A percentile compares a stretch with the other conserved stretches of the same genome.
Evolutionary conservation across 2,329 filamentous ascomycete species (phyloP).

Genomic region (Arthrobotrys iridis): DNA sequence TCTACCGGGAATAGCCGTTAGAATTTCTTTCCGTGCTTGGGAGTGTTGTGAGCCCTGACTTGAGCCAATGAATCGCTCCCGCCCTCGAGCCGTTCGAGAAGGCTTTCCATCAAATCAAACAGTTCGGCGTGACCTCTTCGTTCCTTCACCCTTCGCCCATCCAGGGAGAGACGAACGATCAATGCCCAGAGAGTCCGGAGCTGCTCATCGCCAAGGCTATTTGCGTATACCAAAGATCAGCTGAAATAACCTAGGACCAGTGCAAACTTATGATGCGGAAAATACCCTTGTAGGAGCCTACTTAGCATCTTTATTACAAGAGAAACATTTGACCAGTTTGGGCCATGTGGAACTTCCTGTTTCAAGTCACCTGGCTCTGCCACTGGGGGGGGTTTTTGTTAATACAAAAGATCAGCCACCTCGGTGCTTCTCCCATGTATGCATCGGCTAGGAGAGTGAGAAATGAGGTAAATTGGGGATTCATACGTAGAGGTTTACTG

Average conservation of each 20-base stretch:
- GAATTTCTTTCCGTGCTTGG: not conserved
- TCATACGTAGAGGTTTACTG: conserved; percentile 9
- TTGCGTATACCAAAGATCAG: not conserved
- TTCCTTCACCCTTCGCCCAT: conserved; percentile 17
- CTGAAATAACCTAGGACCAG: not conserved
- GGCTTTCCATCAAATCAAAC: conserved; percentile 4
- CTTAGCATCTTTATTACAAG: conserved; percentile 23
- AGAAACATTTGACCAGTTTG: conserved; percentile 35
- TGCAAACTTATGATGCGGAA: not conserved
- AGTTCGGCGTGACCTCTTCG: conserved; percentile 23
- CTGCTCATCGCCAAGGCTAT: conserved; percentile 6
- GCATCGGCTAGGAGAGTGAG: too few species aligned
- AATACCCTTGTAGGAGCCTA: conserved; percentile 15
- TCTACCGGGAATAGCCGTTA: conserved; percentile 57
- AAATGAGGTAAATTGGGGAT: not conserved
- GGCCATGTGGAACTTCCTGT: not conserved
- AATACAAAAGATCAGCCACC: too few species aligned
- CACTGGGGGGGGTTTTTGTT: not conserved
- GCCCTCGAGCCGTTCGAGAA: conserved; percentile 61
- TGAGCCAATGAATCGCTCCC: conserved; percentile 60
- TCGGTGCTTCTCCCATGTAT: too few species aligned
- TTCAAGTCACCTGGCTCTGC: not conserved
- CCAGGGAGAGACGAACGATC: conserved; percentile 17
- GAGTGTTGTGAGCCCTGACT: not conserved
- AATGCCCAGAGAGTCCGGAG: conserved; percentile 14